Evolutionary conservation across 2,329 filamentous ascomycete genomes (phyloP).

Genomic region (Ophiostoma perfectum): DNA sequence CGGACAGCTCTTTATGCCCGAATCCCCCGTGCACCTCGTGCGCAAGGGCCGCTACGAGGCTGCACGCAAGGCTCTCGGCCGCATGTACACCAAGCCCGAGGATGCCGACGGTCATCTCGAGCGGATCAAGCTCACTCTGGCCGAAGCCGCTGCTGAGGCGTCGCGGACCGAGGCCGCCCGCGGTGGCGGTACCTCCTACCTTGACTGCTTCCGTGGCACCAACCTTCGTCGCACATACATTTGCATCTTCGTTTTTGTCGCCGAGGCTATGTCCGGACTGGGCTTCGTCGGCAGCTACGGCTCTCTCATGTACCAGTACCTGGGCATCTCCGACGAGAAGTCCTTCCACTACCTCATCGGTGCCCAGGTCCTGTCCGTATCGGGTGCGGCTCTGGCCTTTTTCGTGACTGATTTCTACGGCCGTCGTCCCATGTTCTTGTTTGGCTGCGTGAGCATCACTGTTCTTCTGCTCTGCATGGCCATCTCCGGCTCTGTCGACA

Average conservation of each 20-base stretch:
- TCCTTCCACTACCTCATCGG: conserved; percentile 31
- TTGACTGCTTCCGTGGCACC: conserved; percentile 34
- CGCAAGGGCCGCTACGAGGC: conserved; percentile 27
- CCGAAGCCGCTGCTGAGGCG: conserved; percentile 34
- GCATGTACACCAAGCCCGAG: conserved; percentile 15
- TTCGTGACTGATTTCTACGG: conserved; percentile 17
- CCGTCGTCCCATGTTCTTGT: conserved; percentile 18
- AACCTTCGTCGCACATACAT: conserved; percentile 38
- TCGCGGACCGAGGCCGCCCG: conserved; percentile 37
- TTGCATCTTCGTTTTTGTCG: conserved; percentile 46
- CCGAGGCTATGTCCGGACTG: conserved; percentile 19
- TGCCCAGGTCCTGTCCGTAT: conserved; percentile 37
- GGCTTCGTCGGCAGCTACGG: conserved; percentile 18
- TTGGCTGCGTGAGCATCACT: conserved; percentile 22
- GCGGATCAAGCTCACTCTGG: conserved; percentile 53
- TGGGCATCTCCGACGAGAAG: conserved; percentile 29
- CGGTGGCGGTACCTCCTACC: conserved; percentile 26
- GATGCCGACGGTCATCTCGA: conserved; percentile 20
- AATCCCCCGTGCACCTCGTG: conserved; percentile 21
- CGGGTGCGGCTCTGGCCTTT: conserved; percentile 35
- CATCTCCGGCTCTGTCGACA: conserved; percentile 27
- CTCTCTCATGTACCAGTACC: conserved; percentile 20
- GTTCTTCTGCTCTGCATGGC: conserved; percentile 33
- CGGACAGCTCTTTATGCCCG: conserved; percentile 38
- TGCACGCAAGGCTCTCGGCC: conserved; percentile 29